Evolutionary conservation across 306 rosid species (phyloP).

Genomic region (Ceratonia siliqua): DNA sequence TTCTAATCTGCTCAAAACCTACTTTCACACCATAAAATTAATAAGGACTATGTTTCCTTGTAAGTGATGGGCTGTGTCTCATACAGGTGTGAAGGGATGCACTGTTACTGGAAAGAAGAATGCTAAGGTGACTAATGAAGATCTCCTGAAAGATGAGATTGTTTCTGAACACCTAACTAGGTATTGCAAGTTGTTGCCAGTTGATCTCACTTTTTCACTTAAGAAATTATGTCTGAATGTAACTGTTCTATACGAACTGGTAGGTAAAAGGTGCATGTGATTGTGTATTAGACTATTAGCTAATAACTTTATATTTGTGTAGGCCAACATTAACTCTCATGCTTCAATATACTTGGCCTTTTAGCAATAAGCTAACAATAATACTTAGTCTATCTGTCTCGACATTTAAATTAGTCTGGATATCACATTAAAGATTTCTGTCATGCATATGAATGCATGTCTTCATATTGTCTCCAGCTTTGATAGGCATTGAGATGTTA

Average conservation of each 20-base stretch:
- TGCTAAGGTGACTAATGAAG: constrained; percentile 43
- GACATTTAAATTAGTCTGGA: constrained; percentile 4
- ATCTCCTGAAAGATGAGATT: constrained; percentile 75
- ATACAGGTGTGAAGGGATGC: constrained; percentile 39
- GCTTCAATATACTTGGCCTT: constrained; percentile 9
- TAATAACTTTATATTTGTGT: background rate
- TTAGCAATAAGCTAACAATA: constrained; percentile 3
- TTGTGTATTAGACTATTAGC: constrained; percentile 4
- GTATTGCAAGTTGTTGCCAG: constrained; percentile 42
- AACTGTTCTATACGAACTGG: background rate
- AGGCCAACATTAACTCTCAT: background rate
- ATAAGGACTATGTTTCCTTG: background rate
- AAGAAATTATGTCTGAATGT: background rate
- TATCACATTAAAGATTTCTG: background rate
- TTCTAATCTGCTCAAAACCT: background rate
- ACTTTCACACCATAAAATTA: constrained; percentile 3
- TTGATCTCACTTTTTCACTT: constrained; percentile 4
- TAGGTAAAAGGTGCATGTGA: background rate
- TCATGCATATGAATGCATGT: constrained; percentile 7
- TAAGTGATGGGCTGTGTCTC: constrained; percentile 35
- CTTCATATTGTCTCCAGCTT: background rate
- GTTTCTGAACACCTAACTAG: constrained; percentile 94
- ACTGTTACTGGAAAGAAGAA: constrained; percentile 40
- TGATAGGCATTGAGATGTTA: constrained; percentile 26
- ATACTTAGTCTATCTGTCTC: background rate